Base-by-base conservation (phyloP, 2,329 filamentous ascomycete species). In the Arthrobotrys megalospora region DNA sequence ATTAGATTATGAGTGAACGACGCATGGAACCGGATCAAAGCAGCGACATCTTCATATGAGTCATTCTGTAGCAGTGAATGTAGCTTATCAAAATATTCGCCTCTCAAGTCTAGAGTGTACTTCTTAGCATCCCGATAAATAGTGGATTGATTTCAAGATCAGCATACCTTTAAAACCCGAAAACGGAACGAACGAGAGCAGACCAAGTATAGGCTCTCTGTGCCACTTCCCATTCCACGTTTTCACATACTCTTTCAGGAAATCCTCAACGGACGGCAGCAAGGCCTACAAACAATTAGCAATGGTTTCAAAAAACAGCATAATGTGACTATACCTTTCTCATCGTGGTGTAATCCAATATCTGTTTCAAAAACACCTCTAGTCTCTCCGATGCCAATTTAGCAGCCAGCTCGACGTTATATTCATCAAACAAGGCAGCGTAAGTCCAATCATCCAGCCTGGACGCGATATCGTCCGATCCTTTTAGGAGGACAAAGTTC, bases 1-100 rank as follows among this genome's bases (percentile, higher is more conserved):
- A 77, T 45, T 19, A 77, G 7, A 21, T 66, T 88, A 10, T 86
- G 88, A 53, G 95, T 87, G 5, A 96, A 85, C 10, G 84, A 84
- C 1, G 88, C 90, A 83, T 95, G 96, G 79, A 93, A 90, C 0
- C 84, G 83, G 1, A 96, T 86, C 1, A 96, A 85, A 1, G 86
- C 85, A 0, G 88, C 82, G 80, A 90, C 91, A 0, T 90, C 89
- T 5, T 85, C 82, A 0, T 86, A 75, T 0, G 85, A 86, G 48
- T 87, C 86, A 80, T 88, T 85, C 8, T 89, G 83, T 0, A 90
- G 81, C 21, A 85, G 85, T 0, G 83, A 83, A 81, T 91, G 89
- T 11, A 91, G 83, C 0, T 85, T 86, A 24, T 84, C 82, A 19
- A 91, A 86, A 11, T 88, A 84, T n/a, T 85, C 83, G 28, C 82